phyloP scores from a whole-genome alignment of 345 rosid genomes.

The Leavenworthia alabamica region DNA sequence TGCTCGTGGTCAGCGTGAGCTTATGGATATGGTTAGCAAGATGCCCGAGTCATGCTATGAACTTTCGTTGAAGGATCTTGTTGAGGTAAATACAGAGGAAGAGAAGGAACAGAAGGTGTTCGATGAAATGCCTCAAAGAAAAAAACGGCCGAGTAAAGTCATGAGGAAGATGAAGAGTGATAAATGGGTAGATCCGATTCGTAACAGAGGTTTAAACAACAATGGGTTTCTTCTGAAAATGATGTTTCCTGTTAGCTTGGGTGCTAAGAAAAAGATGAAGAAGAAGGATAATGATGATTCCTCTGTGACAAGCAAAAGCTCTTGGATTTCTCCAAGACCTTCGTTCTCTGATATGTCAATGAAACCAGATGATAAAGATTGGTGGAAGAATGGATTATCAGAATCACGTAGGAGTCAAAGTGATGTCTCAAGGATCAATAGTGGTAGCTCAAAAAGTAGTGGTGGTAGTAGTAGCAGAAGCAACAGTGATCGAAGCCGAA shows the following conservation, averaged over 20 bases:
- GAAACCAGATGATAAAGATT: slow-evolving; percentile 48
- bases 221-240: slow-evolving; percentile 67
- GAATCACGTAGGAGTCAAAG: slow-evolving; percentile 38
- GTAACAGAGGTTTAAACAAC: slow-evolving; percentile 43
- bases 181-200: slow-evolving; percentile 28
- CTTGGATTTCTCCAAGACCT: slow-evolving; percentile 41
- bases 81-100: slow-evolving; percentile 41
- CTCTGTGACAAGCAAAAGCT: slow-evolving; percentile 15
- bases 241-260: slow-evolving; percentile 55
- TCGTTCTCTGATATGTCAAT: slow-evolving; percentile 32
- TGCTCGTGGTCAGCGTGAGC: slow-evolving; percentile 80
- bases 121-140: slow-evolving; percentile 17
- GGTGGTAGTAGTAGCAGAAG: slow-evolving; percentile 45
- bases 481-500: slow-evolving; percentile 32
- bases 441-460: slow-evolving; percentile 44
- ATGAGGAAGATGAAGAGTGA: slow-evolving; percentile 29
- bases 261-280: slow-evolving; percentile 40
- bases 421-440: slow-evolving; percentile 24
- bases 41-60: slow-evolving; percentile 94
- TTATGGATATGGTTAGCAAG: slow-evolving; percentile 81
- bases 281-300: slow-evolving; percentile 30
- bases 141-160: neutral
- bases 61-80: slow-evolving; percentile 75
- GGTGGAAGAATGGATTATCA: slow-evolving; percentile 55
- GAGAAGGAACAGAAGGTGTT: slow-evolving; percentile 17